Evolutionary conservation across 2,329 filamentous ascomycete species (phyloP).

Genomic region (Talaromyces sp.): DNA sequence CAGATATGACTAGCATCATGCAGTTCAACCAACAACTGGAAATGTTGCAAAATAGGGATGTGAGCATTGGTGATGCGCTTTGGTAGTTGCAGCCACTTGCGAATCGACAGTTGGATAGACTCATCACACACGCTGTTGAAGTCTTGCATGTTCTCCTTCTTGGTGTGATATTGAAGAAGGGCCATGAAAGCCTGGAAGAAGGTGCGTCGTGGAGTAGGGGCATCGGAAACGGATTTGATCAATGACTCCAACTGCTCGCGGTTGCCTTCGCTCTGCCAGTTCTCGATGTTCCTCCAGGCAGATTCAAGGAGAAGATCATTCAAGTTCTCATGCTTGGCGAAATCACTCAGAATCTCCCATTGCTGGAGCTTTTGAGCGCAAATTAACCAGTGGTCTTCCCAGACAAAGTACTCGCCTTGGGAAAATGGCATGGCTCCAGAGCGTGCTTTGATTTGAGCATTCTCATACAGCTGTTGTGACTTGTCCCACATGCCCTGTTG

Average conservation of each 20-base stretch:
- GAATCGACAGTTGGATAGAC: conserved; percentile 92
- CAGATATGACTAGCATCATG: conserved; percentile 98
- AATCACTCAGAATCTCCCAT: conserved; percentile 97
- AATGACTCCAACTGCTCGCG: conserved; percentile 88
- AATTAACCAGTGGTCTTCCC: conserved; percentile 98
- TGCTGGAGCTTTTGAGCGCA: conserved; percentile 98
- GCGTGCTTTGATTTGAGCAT: conserved; percentile 93
- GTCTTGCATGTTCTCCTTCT: conserved; percentile 76
- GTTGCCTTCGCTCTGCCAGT: conserved; percentile 85
- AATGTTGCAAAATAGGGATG: conserved; percentile 92
- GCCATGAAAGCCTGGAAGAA: conserved; percentile 99
- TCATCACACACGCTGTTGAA: conserved; percentile 93
- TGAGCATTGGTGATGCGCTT: conserved; percentile 92
- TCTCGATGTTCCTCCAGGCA: conserved; percentile 92
- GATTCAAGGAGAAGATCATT: conserved; percentile 95
- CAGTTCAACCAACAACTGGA: conserved; percentile 95
- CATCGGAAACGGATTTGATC: conserved; percentile 97
- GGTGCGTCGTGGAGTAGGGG: conserved; percentile 85
- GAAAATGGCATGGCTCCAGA: conserved; percentile 97
- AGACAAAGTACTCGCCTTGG: conserved; percentile 95
- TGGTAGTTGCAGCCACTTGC: conserved; percentile 99
- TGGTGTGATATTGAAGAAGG: conserved; percentile 88
- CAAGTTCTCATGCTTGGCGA: conserved; percentile 98
- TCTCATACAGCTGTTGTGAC: conserved; percentile 94
- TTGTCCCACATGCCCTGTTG: conserved; percentile 99